Conservation (phyloP, 2,329 filamentous ascomycete species). For the Tolypocladium amazonense region DNA sequence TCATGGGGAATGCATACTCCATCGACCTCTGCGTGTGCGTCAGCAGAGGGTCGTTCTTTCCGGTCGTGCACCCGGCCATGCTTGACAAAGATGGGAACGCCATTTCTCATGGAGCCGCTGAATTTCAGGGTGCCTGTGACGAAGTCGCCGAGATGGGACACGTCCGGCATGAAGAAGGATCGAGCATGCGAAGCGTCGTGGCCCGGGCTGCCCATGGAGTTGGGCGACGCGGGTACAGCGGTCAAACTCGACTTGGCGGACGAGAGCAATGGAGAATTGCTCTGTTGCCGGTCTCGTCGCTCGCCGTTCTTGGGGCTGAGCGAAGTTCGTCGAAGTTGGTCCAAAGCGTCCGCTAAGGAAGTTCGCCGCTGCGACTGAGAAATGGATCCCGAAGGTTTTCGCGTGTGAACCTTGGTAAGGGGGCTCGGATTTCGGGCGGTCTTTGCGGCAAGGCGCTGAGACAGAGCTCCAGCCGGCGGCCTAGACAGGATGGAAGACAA, state of each 20-base stretch:
- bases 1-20: constrained; percentile 39
- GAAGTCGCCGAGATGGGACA: constrained; percentile 46
- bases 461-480: constrained; percentile 20
- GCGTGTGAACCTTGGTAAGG: constrained; percentile 23
- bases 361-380: constrained; percentile 13
- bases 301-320: constrained; percentile 15
- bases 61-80: constrained; percentile 39
- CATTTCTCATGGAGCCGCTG: constrained; percentile 38
- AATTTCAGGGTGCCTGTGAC: constrained; percentile 44
- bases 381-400: constrained; percentile 16
- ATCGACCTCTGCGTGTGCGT: constrained; percentile 37
- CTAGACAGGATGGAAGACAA: constrained; percentile 32
- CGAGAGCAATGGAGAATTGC: constrained; percentile 22
- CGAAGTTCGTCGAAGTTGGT: constrained; percentile 24
- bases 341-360: constrained; percentile 22
- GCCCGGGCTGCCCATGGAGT: constrained; percentile 19
- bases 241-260: constrained; percentile 30
- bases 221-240: constrained; percentile 28
- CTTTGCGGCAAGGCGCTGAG: constrained; percentile 15
- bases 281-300: constrained; percentile 11
- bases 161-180: constrained; percentile 44
- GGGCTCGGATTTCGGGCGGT: constrained; percentile 24
- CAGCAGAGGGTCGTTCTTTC: constrained; percentile 18
- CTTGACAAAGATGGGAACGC: constrained; percentile 45
- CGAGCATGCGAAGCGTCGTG: constrained; percentile 31